Base-by-base conservation (phyloP, 1,284 basidiomycete genomes). In the Naganishia liquefaciens region DNA sequence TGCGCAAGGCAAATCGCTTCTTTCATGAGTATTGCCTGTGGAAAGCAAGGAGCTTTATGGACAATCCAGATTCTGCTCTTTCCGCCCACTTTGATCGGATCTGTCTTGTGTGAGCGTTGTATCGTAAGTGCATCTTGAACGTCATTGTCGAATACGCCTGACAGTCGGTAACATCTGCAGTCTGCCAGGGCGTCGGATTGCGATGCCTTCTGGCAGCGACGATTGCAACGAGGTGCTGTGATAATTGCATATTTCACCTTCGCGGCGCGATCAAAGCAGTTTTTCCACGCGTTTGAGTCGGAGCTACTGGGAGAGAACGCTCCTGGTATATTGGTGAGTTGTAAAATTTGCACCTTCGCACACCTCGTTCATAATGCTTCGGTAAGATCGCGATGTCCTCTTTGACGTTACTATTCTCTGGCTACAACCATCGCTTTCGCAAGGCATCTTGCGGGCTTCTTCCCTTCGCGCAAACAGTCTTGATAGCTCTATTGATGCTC, bases 21-120 rank as follows among this genome's bases (percentile, higher is more conserved):
- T n/a, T n/a, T n/a, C n/a, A n/a, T n/a, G n/a, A n/a, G n/a, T n/a
- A n/a, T n/a, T n/a, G n/a, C n/a, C n/a, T n/a, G n/a, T n/a, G n/a
- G n/a, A n/a, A n/a, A n/a, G n/a, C 42, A 44, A 30, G 49, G 49
- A 33, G 21, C 49, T 28, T 27, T 51, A n/a, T 51, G 49, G 49
- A 19, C 49, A 7, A 21, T 51, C 10, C 13, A 17, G 5, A 30
- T 9, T 13, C 28, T 51, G 25, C 9, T 51, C 27, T 15, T 6
- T 10, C 15, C 27, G n/a, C 54, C 54, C 10, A 57, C 42, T 5
- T 11, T 47, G 5, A 33, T 46, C 19, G 54, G 40, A 4, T 25
- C 43, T 2, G 28, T 57, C 9, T n/a, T 57, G 44, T 57, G 43
- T 19, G 21, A 27, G 11, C 54, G 43, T 19, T 33, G 21, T 21